Percentiles rank a stretch among this genome's conserved stretches.
Evolutionary conservation across 768 basidiomycete genomes (phyloP).

Genomic region (Gelatoporia subvermispora): DNA sequence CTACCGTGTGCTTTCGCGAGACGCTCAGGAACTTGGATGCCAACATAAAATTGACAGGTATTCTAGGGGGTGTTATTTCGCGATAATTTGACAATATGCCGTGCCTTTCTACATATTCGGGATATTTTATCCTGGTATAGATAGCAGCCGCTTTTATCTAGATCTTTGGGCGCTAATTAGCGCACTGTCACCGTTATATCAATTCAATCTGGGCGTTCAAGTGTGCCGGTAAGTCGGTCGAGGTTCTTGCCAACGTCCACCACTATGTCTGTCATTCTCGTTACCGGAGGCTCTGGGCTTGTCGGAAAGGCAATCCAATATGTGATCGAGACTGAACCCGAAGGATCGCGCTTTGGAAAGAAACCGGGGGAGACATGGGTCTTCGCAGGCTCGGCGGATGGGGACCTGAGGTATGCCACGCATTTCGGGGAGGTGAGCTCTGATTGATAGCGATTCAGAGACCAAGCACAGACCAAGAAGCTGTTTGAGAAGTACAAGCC

Average conservation of each 20-base stretch:
- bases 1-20: no score
- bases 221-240: not conserved
- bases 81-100: no score
- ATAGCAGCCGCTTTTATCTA: no score
- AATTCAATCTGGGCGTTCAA: no score
- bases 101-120: no score
- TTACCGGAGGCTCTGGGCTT: conserved; percentile 83
- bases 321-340: conserved; percentile 73
- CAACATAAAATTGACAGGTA: no score
- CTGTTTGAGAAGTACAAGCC: conserved; percentile 91
- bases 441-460: conserved; percentile 37
- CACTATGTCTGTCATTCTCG: conserved; percentile 56
- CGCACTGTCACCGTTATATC: no score
- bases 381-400: conserved; percentile 74
- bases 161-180: no score
- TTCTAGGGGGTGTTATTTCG: no score
- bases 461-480: conserved; percentile 60
- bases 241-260: not conserved
- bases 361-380: conserved; percentile 78
- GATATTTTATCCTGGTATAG: no score
- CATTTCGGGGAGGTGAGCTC: not conserved
- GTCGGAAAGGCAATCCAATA: conserved; percentile 83
- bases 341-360: conserved; percentile 76
- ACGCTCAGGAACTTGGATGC: no score
- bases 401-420: conserved; percentile 74